These are phyloP conservation scores for Fusarium luffae DNA, from an alignment of 2,329 filamentous ascomycete species.

Conservation along the genomic window DNA sequence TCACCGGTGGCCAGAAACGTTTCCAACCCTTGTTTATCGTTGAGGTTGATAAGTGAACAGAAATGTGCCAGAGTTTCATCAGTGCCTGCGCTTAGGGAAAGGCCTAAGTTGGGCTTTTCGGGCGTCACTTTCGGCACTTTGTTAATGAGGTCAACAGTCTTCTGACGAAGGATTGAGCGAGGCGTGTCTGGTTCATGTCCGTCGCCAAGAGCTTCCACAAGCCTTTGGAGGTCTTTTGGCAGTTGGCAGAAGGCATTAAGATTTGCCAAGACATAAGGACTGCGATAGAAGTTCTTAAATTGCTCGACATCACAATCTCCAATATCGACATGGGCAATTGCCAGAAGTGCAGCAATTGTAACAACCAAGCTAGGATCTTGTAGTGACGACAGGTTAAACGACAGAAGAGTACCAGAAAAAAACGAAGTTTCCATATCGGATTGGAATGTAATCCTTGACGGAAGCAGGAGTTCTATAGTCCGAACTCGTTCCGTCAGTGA, in stretches of 20 bases:
- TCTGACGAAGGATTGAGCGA: background rate
- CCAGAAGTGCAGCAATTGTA: too few relatives aligned
- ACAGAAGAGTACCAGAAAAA: background rate
- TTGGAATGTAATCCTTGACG: accelerated
- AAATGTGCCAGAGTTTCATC: too few relatives aligned
- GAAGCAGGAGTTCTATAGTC: background rate
- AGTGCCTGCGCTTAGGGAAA: too few relatives aligned
- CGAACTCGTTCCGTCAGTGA: too few relatives aligned
- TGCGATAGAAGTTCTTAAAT: background rate
- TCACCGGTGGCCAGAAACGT: background rate
- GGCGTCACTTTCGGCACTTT: too few relatives aligned
- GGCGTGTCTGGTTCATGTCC: too few relatives aligned
- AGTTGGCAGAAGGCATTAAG: accelerated
- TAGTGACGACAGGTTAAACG: background rate
- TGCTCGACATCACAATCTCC: accelerated
- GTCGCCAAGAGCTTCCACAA: background rate
- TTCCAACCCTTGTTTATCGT: background rate
- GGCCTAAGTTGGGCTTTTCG: too few relatives aligned
- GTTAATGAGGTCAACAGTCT: background rate
- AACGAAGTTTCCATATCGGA: background rate
- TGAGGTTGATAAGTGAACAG: background rate
- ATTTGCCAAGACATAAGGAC: accelerated
- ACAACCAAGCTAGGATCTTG: accelerated
- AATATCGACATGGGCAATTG: accelerated
- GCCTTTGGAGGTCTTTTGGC: background rate